Conservation (phyloP, 2,329 filamentous ascomycete genomes). For the Claviceps quebecensis region DNA sequence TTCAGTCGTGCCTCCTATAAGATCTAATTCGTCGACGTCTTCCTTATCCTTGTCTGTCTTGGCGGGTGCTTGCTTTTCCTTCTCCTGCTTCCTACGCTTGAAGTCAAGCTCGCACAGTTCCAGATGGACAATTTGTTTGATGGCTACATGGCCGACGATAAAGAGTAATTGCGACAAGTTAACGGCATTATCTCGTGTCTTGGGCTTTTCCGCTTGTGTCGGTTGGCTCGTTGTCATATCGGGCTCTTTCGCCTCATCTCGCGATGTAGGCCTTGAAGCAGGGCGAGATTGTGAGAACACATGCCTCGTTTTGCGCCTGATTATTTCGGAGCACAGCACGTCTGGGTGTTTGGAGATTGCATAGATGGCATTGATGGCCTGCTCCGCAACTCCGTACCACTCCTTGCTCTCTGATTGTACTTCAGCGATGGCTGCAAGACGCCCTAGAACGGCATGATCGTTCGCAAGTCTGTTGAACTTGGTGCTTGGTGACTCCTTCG, state of each 20-base stretch:
- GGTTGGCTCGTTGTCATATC: constrained; percentile 11
- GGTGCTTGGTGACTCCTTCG: constrained; percentile 49
- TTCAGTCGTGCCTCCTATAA: constrained; percentile 92
- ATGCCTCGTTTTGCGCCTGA: constrained; percentile 70
- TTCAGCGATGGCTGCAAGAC: constrained; percentile 73
- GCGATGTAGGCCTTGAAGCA: constrained; percentile 26
- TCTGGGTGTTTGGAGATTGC: constrained; percentile 88
- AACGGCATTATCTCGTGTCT: constrained; percentile 53
- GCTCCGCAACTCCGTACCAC: constrained; percentile 91
- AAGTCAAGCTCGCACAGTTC: constrained; percentile 97
- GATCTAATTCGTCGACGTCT: constrained; percentile 79
- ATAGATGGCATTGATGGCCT: constrained; percentile 92
- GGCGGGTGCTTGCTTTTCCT: constrained; percentile 49
- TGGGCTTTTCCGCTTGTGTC: constrained; percentile 20
- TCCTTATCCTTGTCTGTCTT: constrained; percentile 36
- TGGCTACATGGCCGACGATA: constrained; percentile 88
- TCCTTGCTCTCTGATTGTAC: constrained; percentile 82
- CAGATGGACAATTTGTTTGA: constrained; percentile 97
- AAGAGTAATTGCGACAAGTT: constrained; percentile 84
- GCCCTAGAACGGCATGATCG: constrained; percentile 74
- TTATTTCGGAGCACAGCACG: constrained; percentile 77
- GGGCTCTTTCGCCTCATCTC: constrained; percentile 26
- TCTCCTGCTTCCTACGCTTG: constrained; percentile 86
- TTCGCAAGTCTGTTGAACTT: constrained; percentile 72
- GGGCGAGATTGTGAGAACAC: constrained; percentile 48